These are phyloP conservation scores for Tetraselmis striata DNA, from an alignment of 139 green algal species.

Conservation along the genomic window DNA sequence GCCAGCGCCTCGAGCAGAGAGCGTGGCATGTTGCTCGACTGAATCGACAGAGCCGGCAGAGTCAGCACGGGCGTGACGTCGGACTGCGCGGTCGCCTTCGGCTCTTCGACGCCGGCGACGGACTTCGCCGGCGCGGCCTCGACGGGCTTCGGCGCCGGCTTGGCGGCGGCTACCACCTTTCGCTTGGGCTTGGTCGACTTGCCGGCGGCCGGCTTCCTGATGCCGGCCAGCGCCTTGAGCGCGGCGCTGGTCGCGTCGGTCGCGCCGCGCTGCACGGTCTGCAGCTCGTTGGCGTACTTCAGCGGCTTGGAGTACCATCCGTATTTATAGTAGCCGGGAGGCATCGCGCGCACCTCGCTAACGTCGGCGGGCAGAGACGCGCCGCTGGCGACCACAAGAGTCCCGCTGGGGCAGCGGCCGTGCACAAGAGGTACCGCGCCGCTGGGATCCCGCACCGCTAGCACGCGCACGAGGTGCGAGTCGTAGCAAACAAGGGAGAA, in stretches of 20 bases:
- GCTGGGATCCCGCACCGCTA: conserved; percentile 4
- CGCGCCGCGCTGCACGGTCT: not conserved
- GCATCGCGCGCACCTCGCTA: conserved; percentile 9
- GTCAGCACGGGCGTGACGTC: not conserved
- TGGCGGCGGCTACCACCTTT: not conserved
- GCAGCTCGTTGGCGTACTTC: conserved; percentile 15
- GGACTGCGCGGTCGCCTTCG: not conserved
- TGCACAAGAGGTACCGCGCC: conserved; percentile 5
- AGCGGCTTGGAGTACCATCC: conserved; percentile 5
- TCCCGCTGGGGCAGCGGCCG: conserved; percentile 8
- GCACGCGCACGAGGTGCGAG: conserved; percentile 14
- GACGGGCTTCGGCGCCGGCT: not conserved
- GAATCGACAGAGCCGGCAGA: not conserved
- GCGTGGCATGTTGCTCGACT: not conserved
- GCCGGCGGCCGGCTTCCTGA: not conserved
- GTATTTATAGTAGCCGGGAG: conserved; percentile 16
- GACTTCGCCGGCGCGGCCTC: not conserved
- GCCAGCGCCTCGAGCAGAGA: conserved; percentile 5
- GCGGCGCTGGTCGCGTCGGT: conserved; percentile 4
- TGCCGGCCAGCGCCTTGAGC: conserved; percentile 8
- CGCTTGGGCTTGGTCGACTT: not conserved
- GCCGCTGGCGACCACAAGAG: conserved; percentile 8
- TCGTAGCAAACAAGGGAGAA: conserved; percentile 24
- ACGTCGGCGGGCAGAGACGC: not conserved
- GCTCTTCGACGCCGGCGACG: not conserved